Conservation (phyloP, 805 yeast genomes). For the Blastobotrys peoriensis region DNA sequence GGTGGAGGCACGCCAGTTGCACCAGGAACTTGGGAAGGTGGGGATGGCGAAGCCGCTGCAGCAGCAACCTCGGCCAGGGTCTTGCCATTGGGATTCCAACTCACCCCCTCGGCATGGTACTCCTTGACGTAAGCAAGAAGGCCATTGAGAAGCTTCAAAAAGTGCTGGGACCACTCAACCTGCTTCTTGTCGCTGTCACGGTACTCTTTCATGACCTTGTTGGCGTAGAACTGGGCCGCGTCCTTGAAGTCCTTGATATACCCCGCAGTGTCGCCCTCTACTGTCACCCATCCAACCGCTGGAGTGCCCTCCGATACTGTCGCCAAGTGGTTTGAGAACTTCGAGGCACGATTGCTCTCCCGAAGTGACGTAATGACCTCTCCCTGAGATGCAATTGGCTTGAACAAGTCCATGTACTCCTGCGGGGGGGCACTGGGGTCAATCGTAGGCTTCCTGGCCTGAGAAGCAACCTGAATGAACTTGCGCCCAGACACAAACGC, state of each 20-base stretch:
- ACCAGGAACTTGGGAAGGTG: conserved; percentile 27
- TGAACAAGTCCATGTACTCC: conserved; percentile 47
- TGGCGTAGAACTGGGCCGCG: conserved; percentile 90
- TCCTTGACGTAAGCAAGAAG: conserved; percentile 70
- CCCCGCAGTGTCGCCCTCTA: conserved; percentile 61
- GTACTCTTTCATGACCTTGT: conserved; percentile 79
- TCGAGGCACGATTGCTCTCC: conserved; percentile 67
- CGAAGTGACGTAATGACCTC: conserved; percentile 55
- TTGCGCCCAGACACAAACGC: conserved; percentile 57
- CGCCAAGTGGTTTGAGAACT: conserved; percentile 63
- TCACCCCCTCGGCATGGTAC: conserved; percentile 75
- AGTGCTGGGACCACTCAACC: conserved; percentile 75
- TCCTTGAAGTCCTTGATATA: conserved; percentile 80
- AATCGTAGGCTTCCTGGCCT: conserved; percentile 59
- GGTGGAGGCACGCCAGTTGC: conserved; percentile 38
- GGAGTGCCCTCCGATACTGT: conserved; percentile 87
- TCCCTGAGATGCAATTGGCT: conserved; percentile 62
- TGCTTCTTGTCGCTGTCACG: conserved; percentile 65
- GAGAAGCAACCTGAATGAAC: conserved; percentile 53
- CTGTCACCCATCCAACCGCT: conserved; percentile 84
- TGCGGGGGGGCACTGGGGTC: conserved; percentile 24
- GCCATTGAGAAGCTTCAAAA: conserved; percentile 57
- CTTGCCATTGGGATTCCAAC: conserved; percentile 64
- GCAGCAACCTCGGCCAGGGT: conserved; percentile 48
- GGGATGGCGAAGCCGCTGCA: conserved; percentile 19